Evolutionary conservation across 306 rosid genomes (phyloP), one percentile per base, ranked within the genome.

Genomic region (Cucurbita moschata): DNA sequence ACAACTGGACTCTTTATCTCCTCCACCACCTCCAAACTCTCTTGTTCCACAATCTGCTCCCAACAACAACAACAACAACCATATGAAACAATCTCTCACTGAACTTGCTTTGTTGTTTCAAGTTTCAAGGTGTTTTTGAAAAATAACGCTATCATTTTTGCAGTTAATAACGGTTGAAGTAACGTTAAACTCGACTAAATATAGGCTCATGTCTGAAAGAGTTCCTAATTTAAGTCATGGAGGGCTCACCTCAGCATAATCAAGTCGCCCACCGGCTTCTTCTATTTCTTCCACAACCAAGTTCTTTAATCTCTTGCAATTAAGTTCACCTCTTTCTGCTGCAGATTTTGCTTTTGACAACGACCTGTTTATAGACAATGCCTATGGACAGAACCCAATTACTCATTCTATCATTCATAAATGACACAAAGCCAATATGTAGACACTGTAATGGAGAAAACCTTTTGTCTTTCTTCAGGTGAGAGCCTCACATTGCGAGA

Each of bases 401-500:
- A 50, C 30, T 30, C 46, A 70, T 26, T 70, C 9, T 9, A 70
- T 51, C 30, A 49, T 51, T 51, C 30, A 49, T 51, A 59, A 51
- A 49, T 35, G 2, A 69, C 16, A 69, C 16, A 8, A 47, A 30
- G 46, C 7, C 74, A 14, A 68, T 14, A 30, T 69, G 44, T 7
- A 46, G 19, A 47, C 35, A 23, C 55, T 10, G 7, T 10, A 40
- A 67, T 44, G 40, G 18, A 46, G 47, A 67, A 19, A 30, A 94
- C 99, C 96, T 89, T 84, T 74, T 81, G 75, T 85, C 97, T 81
- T 77, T 91, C 90, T 85, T 85, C 85, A 18, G 83, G 86, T 61
- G 90, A 85, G 77, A 94, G 96, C 76, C 55, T 84, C 73, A 94
- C 99, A 69, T 94, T 94, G 72, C 99, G 92, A 1, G 97, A 94